Conservation (phyloP, 2,329 filamentous ascomycete species). For the Aspergillus uvarum region DNA sequence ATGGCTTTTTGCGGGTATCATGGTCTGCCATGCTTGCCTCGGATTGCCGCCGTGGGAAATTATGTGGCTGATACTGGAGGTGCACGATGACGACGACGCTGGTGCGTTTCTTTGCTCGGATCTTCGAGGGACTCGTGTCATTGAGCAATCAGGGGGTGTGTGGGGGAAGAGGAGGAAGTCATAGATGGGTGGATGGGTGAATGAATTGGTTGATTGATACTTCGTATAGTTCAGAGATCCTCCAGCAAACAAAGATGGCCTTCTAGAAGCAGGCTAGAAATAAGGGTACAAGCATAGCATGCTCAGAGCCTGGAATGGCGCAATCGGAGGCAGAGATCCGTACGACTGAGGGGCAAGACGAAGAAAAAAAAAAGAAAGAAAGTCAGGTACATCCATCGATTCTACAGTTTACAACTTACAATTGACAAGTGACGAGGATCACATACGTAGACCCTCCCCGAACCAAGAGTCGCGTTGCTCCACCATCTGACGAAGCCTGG, state of each 20-base stretch:
- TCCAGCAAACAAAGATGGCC: neutral
- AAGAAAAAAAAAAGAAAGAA: neutral
- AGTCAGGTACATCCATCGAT: neutral
- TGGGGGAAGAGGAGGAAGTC: neutral
- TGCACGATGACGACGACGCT: slow-evolving; percentile 2
- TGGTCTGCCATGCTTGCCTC: neutral
- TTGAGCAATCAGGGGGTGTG: neutral
- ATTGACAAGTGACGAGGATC: neutral
- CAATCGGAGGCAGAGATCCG: neutral
- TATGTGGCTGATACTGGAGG: slow-evolving; percentile 5
- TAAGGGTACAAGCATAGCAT: slow-evolving; percentile 3
- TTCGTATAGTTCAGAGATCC: neutral
- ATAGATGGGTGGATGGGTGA: neutral
- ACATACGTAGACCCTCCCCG: slow-evolving; percentile 17
- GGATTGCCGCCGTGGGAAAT: neutral
- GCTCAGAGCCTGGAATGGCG: neutral
- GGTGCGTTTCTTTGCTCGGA: neutral
- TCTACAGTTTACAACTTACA: too few species aligned
- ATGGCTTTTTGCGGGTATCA: slow-evolving; percentile 14
- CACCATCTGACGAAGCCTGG: slow-evolving; percentile 16
- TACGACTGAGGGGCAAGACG: neutral
- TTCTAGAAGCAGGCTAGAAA: slow-evolving; percentile 6
- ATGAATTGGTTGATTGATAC: neutral
- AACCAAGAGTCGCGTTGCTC: slow-evolving; percentile 13
- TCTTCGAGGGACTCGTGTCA: neutral